These are phyloP conservation scores for Metschnikowia rubicola DNA, from an alignment of 805 yeast genomes.

Conservation along the genomic window DNA sequence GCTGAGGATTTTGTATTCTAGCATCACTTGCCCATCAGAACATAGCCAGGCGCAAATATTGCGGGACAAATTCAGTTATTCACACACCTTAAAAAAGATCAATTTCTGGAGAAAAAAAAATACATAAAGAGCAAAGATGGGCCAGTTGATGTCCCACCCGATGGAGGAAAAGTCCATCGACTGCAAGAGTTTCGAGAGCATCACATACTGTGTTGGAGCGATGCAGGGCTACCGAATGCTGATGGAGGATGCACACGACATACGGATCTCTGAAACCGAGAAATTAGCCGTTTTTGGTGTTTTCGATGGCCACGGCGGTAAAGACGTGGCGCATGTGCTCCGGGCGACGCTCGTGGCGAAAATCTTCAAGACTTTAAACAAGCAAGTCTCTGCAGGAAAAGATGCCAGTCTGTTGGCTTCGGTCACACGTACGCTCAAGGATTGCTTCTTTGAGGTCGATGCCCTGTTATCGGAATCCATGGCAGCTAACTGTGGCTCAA, in stretches of 20 bases:
- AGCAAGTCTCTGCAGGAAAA: constrained; percentile 1
- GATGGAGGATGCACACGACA: constrained; percentile 74
- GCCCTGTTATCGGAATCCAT: constrained; percentile 24
- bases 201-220: constrained; percentile 62
- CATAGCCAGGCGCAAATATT: too few relatives aligned
- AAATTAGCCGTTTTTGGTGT: constrained; percentile 57
- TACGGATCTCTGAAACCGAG: constrained; percentile 44
- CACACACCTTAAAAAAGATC: too few relatives aligned
- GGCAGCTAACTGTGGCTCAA: constrained; percentile 40
- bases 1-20: too few relatives aligned
- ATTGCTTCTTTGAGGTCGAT: constrained; percentile 38
- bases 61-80: too few relatives aligned
- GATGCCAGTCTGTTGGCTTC: constrained; percentile 11
- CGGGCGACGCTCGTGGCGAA: constrained; percentile 39
- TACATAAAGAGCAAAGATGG: constrained; percentile 44
- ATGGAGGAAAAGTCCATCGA: constrained; percentile 63
- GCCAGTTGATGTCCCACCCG: constrained; percentile 72
- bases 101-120: not conserved
- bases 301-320: constrained; percentile 84
- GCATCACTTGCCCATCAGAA: too few relatives aligned
- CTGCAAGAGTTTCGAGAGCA: constrained; percentile 39
- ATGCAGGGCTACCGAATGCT: constrained; percentile 76
- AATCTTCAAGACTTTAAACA: constrained; percentile 30
- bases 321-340: constrained; percentile 53
- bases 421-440: constrained; percentile 22